Conservation (phyloP, 148 eudicot species). For the Rheum nobile region DNA sequence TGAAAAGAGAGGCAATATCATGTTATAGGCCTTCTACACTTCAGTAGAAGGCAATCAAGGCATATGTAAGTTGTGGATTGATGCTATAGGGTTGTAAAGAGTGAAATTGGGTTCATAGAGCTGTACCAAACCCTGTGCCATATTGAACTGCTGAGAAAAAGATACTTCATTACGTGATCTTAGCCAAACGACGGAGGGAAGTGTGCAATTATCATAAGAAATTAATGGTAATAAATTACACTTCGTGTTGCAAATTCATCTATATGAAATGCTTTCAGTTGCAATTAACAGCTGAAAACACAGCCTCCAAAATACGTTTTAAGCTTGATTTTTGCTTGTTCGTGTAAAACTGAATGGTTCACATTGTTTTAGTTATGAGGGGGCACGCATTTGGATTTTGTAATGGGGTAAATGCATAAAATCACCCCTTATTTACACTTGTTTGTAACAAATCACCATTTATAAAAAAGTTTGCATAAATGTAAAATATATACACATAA, state of each 20-base stretch:
- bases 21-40: not conserved
- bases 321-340: not conserved
- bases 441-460: too few species aligned
- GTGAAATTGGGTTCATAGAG: not conserved
- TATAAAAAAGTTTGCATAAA: too few species aligned
- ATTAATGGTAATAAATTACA: not conserved
- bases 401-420: too few species aligned
- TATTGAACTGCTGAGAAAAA: too few species aligned
- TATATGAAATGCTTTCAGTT: not conserved
- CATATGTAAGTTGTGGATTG: not conserved
- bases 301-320: not conserved
- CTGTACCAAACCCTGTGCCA: not conserved
- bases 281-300: not conserved
- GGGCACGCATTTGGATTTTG: too few species aligned
- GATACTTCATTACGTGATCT: too few species aligned
- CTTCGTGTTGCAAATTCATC: not conserved
- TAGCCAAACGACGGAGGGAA: too few species aligned
- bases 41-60: not conserved
- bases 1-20: not conserved
- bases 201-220: not conserved
- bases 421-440: too few species aligned
- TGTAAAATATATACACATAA: too few species aligned
- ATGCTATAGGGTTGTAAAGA: not conserved
- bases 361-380: too few species aligned
- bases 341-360: too few species aligned